These are phyloP conservation scores for Diophrys sp. DNA, from an alignment of 73 alveolate genomes.

Conservation along the genomic window DNA sequence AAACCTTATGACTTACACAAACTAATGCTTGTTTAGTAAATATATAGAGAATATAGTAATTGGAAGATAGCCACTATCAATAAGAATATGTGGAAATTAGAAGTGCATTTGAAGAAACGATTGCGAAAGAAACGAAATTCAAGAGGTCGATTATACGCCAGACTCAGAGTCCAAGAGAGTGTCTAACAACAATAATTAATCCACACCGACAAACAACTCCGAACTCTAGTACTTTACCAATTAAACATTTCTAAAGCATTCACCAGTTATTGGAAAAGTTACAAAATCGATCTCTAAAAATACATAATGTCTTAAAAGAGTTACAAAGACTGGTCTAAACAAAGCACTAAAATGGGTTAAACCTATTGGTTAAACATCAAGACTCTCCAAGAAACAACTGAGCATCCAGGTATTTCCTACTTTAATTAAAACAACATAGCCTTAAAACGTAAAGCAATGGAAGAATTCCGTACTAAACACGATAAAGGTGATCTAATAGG, in stretches of 20 bases:
- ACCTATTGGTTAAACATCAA: conserved; percentile 19
- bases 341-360: conserved; percentile 9
- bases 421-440: not conserved
- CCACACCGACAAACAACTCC: not conserved
- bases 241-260: not conserved
- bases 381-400: conserved; percentile 7
- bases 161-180: not conserved
- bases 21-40: not conserved
- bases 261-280: conserved; percentile 11
- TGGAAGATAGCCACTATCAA: too few species aligned
- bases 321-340: conserved; percentile 10
- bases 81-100: too few species aligned
- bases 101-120: not conserved
- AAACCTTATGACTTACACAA: not conserved
- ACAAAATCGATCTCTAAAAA: conserved; percentile 9
- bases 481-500: not conserved
- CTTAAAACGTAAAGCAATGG: not conserved
- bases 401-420: conserved; percentile 17
- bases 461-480: not conserved
- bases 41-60: not conserved
- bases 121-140: not conserved
- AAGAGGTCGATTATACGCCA: not conserved
- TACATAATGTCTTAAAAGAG: conserved; percentile 5
- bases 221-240: not conserved
- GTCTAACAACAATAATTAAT: too few species aligned